Percentiles rank a stretch among this genome's conserved stretches.
These are phyloP conservation scores for Tilletia caries DNA, from an alignment of 1,284 basidiomycete genomes.

Conservation along the genomic window DNA sequence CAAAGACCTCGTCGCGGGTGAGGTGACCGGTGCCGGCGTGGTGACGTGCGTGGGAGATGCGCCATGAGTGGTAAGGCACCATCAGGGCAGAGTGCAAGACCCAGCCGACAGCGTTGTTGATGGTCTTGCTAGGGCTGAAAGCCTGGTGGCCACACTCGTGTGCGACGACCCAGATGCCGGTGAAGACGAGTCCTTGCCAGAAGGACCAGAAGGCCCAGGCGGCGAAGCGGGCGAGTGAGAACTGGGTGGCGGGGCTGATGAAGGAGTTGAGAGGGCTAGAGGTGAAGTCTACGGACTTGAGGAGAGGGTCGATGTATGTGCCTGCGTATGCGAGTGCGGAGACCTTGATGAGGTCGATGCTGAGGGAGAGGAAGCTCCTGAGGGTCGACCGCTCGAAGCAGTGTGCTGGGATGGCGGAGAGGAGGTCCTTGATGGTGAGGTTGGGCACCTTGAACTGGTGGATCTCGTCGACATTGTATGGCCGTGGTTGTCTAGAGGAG, in stretches of 20 bases:
- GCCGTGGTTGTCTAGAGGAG: constrained; percentile 44
- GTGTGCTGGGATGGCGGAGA: constrained; percentile 81
- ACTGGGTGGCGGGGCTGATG: constrained; percentile 66
- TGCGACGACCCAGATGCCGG: constrained; percentile 90
- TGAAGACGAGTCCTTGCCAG: constrained; percentile 78
- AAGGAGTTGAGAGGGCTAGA: constrained; percentile 27
- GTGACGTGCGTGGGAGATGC: constrained; percentile 11
- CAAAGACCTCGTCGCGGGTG: constrained; percentile 86
- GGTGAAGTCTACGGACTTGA: constrained; percentile 30
- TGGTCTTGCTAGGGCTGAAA: constrained; percentile 6
- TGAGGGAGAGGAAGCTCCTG: constrained; percentile 75
- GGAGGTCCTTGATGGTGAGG: constrained; percentile 77
- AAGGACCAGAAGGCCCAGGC: constrained; percentile 82
- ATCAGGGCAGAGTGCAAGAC: neutral
- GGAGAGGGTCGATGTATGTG: constrained; percentile 63
- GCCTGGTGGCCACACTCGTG: constrained; percentile 39
- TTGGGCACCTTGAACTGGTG: constrained; percentile 68
- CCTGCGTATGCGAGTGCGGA: constrained; percentile 68
- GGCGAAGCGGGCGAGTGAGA: constrained; percentile 65
- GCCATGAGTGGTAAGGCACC: constrained; percentile 14
- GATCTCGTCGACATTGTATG: constrained; percentile 45
- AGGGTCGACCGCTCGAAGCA: constrained; percentile 89
- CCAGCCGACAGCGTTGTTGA: constrained; percentile 14
- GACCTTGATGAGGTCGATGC: constrained; percentile 74
- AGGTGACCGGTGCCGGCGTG: constrained; percentile 12